A percentile compares a stretch with the other conserved stretches of the same genome.
Evolutionary conservation across 371 early-diverging fungal genomes (phyloP).

Genomic region (Circinella minor): DNA sequence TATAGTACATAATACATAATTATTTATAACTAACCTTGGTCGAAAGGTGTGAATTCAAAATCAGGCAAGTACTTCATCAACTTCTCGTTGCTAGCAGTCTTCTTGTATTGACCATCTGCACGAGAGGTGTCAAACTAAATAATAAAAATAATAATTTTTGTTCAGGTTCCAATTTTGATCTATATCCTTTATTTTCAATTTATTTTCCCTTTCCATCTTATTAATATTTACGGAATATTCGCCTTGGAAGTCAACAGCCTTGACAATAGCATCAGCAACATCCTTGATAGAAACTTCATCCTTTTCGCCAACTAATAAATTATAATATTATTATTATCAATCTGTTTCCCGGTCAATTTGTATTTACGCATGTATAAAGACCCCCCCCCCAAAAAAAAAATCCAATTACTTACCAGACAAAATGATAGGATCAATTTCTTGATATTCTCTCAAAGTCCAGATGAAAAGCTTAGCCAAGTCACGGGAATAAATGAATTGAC

Average conservation of each 20-base stretch:
- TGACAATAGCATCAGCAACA: conserved; percentile 79
- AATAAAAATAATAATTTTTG: conserved; percentile 4
- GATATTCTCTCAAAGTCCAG: conserved; percentile 83
- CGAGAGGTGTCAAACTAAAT: conserved; percentile 72
- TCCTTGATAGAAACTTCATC: conserved; percentile 85
- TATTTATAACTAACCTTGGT: conserved; percentile 54
- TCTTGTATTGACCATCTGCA: conserved; percentile 88
- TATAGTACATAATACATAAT: too few relatives aligned
- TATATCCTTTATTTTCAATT: not conserved
- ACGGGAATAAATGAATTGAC: conserved; percentile 87
- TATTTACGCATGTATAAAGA: too few relatives aligned
- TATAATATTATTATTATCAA: too few relatives aligned
- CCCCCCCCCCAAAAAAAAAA: not conserved
- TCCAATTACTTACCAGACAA: conserved; percentile 66
- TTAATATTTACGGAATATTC: conserved; percentile 52
- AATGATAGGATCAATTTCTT: conserved; percentile 83
- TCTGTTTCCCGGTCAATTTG: too few relatives aligned
- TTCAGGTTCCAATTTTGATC: too few relatives aligned
- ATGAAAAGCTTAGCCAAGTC: conserved; percentile 86
- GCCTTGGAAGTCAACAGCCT: conserved; percentile 70
- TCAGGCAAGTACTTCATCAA: conserved; percentile 74
- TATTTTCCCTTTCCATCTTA: not conserved
- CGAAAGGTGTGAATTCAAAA: conserved; percentile 84
- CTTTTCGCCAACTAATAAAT: conserved; percentile 68
- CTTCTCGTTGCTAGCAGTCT: conserved; percentile 87